phyloP scores from a whole-genome alignment of 2,329 filamentous ascomycete genomes.

The Metarhizium brunneum region DNA sequence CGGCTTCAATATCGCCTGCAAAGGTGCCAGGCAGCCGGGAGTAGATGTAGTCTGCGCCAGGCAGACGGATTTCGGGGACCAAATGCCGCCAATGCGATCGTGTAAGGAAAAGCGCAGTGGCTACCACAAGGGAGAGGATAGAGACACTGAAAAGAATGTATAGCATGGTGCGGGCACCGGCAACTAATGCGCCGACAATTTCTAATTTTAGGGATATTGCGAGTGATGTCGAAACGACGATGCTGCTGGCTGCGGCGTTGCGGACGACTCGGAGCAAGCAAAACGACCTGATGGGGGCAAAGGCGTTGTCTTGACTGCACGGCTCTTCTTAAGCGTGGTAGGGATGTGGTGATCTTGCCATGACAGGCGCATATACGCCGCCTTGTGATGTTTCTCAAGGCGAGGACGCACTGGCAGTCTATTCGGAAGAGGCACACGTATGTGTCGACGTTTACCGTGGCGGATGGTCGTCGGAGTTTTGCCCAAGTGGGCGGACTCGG shows the following conservation, averaged over 20 bases:
- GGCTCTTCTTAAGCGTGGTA: constrained; percentile 1
- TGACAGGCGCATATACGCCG: constrained; percentile 1
- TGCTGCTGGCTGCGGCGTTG: neutral
- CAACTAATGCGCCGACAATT: neutral
- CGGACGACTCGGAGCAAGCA: neutral
- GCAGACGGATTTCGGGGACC: constrained; percentile 50
- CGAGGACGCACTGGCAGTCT: neutral
- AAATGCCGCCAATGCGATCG: constrained; percentile 67
- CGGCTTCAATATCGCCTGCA: constrained; percentile 76
- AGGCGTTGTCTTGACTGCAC: neutral
- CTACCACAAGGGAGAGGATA: constrained; percentile 60
- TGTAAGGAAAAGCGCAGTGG: constrained; percentile 72
- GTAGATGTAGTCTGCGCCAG: constrained; percentile 58
- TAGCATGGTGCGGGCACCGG: constrained; percentile 44
- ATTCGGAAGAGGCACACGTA: neutral
- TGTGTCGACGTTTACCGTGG: neutral
- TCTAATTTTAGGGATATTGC: neutral
- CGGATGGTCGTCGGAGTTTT: neutral
- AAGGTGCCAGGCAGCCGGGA: constrained; percentile 69
- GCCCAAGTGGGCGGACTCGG: neutral
- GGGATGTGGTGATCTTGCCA: constrained; percentile 3
- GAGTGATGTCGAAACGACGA: neutral
- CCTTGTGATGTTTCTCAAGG: neutral
- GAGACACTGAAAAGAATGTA: constrained; percentile 74
- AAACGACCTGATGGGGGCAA: neutral